Base-by-base conservation (phyloP, 2,329 filamentous ascomycete species). In the Coniochaeta sp. region DNA sequence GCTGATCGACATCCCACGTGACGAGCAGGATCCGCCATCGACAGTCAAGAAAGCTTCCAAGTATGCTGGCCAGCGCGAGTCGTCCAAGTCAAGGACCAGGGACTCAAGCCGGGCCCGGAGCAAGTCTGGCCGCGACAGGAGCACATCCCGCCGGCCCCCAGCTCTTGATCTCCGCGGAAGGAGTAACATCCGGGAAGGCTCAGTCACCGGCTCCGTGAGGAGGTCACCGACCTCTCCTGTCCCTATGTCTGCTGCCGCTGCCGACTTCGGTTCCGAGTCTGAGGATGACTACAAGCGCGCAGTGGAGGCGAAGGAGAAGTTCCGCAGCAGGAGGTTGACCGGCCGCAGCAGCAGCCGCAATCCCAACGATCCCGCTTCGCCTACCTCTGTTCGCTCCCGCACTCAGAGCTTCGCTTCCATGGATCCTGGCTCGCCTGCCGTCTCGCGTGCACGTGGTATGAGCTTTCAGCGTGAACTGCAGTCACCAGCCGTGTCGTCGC, bases 171-270 rank as follows among this genome's bases (percentile, higher is more conserved):
- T 61, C 22, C 79, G 87, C 48, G 86, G 85, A 2, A 78, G 87
- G 56, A 86, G 83, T 61, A 70, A 77, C 47, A 77, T 76, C 14
- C 77, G 84, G 14, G 75, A 81, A 16, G 78, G 75, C 2, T 81
- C 82, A n/a, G 63, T 70, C 2, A 70, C 78, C 42, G 38, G 38
- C 8, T 42, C 38, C 14, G 45, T 48, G 16, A 28, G 28, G 28
- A 77, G 83, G 48, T 96, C 91, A 1, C 91, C 91, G 1, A 87
- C 87, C 0, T 92, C 89, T 1, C 90, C 91, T 1, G 71, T 91
- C 20, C 88, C 90, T 4, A 85, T 92, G 74, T 82, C 86, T 2
- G 81, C 76, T 18, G 81, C 76, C 18, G 76, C 75, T 16, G 73
- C 75, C 14, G 69, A 77, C 52, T 74, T 74, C 45, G 72, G 70